Conservation (phyloP, 1,139 yeast species). For the Lodderomyces margitis region DNA sequence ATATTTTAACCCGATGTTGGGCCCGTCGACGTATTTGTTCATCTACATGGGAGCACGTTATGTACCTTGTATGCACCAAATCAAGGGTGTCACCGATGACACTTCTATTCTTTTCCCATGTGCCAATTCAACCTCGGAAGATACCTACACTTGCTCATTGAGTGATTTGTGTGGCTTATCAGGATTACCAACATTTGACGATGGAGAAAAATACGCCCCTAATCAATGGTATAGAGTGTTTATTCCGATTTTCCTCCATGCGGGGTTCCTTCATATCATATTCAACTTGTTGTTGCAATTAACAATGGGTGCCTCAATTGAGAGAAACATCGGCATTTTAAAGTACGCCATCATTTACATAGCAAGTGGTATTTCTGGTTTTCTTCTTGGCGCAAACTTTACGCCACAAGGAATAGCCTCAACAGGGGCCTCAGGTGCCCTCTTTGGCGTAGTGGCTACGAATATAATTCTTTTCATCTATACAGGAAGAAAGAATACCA, state of each 20-base stretch:
- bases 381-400: conserved; percentile 68
- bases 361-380: conserved; percentile 66
- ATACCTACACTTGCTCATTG: conserved; percentile 57
- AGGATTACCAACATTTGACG: conserved; percentile 32
- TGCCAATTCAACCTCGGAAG: conserved; percentile 60
- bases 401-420: conserved; percentile 70
- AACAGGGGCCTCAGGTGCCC: conserved; percentile 74
- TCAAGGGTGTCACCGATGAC: conserved; percentile 51
- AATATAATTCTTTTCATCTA: conserved; percentile 58
- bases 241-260: conserved; percentile 73
- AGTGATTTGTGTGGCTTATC: conserved; percentile 63
- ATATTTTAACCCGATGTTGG: conserved; percentile 75
- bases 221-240: conserved; percentile 71
- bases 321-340: conserved; percentile 54
- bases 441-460: conserved; percentile 68
- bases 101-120: conserved; percentile 57
- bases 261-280: conserved; percentile 68
- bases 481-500: conserved; percentile 49
- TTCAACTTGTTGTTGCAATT: conserved; percentile 65
- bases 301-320: conserved; percentile 63
- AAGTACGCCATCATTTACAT: conserved; percentile 59
- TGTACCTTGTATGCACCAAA: conserved; percentile 66
- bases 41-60: conserved; percentile 73
- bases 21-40: conserved; percentile 69
- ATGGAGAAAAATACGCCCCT: conserved; percentile 38